Percentiles rank a stretch among this genome's conserved stretches.
Conservation (phyloP, 2,329 filamentous ascomycete species). For the Colletotrichum filicis region DNA sequence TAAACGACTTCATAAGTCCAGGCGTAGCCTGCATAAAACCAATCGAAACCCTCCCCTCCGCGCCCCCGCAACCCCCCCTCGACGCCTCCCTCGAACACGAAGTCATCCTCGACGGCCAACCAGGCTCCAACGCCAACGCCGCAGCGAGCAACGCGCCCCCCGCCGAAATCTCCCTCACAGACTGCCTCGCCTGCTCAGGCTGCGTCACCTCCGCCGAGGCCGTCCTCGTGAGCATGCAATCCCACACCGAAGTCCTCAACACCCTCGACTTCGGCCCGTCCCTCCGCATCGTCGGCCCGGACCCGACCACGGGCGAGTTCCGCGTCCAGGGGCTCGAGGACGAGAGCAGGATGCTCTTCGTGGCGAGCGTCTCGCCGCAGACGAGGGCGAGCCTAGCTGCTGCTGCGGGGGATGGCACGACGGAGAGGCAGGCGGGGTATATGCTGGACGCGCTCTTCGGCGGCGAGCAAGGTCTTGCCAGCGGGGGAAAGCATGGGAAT, state of each 20-base stretch:
- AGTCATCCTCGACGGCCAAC: conserved; percentile 91
- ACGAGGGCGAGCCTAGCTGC: conserved; percentile 89
- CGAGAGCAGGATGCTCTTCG: conserved; percentile 78
- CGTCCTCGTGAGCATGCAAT: conserved; percentile 94
- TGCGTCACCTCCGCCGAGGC: conserved; percentile 98
- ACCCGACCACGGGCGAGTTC: conserved; percentile 44
- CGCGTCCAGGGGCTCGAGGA: conserved; percentile 64
- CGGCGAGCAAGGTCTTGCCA: conserved; percentile 74
- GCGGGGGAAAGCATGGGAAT: conserved; percentile 77
- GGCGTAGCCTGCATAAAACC: conserved; percentile 99
- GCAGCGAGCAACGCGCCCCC: conserved; percentile 68
- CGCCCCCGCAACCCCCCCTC: conserved; percentile 49
- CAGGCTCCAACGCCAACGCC: conserved; percentile 55
- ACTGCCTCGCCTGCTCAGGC: conserved; percentile 96
- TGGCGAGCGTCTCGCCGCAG: conserved; percentile 94
- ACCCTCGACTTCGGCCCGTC: conserved; percentile 77
- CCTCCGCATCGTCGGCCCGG: conserved; percentile 51
- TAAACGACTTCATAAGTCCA: conserved; percentile 99
- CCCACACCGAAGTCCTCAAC: conserved; percentile 88
- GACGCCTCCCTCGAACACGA: conserved; percentile 70
- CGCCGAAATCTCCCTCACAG: conserved; percentile 93
- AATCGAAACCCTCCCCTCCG: conserved; percentile 85
- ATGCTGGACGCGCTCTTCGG: conserved; percentile 86
- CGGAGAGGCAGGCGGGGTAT: conserved; percentile 77
- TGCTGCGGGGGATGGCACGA: conserved; percentile 77